phyloP scores from a whole-genome alignment of 129 eudicot species.

The Flaveria trinervia region DNA sequence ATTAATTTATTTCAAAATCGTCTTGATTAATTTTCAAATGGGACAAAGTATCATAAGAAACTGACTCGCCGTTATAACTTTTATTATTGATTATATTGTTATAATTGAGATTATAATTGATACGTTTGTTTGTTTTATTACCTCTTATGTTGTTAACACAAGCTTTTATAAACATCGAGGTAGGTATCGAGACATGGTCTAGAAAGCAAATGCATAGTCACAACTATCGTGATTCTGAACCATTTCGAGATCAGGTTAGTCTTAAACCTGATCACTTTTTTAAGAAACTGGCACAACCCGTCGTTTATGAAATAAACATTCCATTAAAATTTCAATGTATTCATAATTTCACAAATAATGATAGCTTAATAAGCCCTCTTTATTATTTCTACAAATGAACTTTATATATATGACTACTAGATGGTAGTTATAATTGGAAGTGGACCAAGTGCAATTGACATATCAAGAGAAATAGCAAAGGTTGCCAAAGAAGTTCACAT shows the following conservation, averaged over 20 bases:
- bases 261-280: background rate
- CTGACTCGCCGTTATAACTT: too few species aligned
- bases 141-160: background rate
- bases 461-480: conserved; percentile 51
- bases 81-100: too few species aligned
- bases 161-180: background rate
- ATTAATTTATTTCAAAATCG: too few species aligned
- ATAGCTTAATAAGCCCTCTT: background rate
- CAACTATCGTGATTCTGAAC: conserved; percentile 61
- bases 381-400: background rate
- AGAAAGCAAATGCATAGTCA: conserved; percentile 73
- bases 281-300: background rate
- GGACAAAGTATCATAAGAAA: too few species aligned
- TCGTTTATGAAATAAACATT: too few species aligned
- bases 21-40: too few species aligned
- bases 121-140: too few species aligned
- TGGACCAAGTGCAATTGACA: conserved; percentile 63
- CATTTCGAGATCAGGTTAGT: conserved; percentile 55
- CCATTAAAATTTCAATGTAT: too few species aligned
- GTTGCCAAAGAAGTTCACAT: conserved; percentile 73
- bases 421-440: conserved; percentile 62
- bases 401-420: conserved; percentile 23
- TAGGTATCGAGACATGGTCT: conserved; percentile 65
- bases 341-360: too few species aligned
- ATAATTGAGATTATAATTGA: too few species aligned